Conservation (phyloP, 139 green algal genomes). For the Coelastrella sp. region DNA sequence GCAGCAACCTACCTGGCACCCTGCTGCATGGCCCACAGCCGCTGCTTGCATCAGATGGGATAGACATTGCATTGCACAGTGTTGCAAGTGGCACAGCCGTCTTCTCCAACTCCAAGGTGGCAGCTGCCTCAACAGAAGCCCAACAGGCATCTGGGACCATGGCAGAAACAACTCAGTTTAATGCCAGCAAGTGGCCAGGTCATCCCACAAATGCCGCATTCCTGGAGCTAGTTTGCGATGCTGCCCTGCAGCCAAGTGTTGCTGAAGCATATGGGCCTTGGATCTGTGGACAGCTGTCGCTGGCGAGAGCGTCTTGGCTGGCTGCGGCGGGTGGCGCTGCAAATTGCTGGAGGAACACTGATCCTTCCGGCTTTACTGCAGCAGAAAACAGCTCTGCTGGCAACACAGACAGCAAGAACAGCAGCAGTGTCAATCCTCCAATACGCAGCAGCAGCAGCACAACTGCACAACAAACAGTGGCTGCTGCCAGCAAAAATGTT, state of each 20-base stretch:
- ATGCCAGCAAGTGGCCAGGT: constrained; percentile 6
- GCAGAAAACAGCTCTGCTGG: neutral
- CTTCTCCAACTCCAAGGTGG: too few relatives aligned
- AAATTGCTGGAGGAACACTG: constrained; percentile 12
- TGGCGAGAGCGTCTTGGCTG: constrained; percentile 17
- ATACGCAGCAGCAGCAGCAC: constrained; percentile 9
- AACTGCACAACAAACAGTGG: neutral
- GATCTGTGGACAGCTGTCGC: neutral
- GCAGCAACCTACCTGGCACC: constrained; percentile 42
- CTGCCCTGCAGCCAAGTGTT: neutral
- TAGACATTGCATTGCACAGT: neutral
- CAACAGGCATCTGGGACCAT: neutral
- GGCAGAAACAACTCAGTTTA: neutral
- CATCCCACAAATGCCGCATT: constrained; percentile 11
- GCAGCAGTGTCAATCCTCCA: neutral
- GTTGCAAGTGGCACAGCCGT: neutral
- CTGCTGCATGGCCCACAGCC: constrained; percentile 40
- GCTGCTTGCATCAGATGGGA: constrained; percentile 30
- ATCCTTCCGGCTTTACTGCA: neutral
- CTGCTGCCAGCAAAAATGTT: constrained; percentile 3
- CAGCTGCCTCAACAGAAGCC: too few relatives aligned
- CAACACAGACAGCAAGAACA: neutral
- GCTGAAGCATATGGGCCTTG: constrained; percentile 17
- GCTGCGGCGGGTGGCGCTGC: neutral
- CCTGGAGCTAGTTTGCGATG: neutral